Evolutionary conservation across 108 stramenopile species (phyloP).

Genomic region (Pseudonitzschia multiseries): DNA sequence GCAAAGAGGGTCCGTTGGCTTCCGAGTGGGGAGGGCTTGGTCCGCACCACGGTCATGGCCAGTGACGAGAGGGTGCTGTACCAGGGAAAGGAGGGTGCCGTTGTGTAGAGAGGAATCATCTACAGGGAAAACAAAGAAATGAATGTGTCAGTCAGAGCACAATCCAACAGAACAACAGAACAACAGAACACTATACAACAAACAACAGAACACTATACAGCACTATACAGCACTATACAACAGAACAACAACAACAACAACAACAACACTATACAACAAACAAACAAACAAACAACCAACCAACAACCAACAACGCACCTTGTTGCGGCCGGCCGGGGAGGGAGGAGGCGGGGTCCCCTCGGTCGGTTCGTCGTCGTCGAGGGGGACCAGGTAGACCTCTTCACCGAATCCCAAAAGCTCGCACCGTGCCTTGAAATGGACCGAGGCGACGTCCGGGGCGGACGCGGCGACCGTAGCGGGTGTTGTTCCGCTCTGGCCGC

Average conservation of each 20-base stretch:
- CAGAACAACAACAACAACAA: too few relatives aligned
- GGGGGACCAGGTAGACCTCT: slow-evolving; percentile 57
- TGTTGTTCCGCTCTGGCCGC: too few relatives aligned
- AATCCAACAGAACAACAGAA: neutral
- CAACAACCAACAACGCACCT: neutral
- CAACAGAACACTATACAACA: too few relatives aligned
- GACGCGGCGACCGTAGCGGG: too few relatives aligned
- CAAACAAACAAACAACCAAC: too few relatives aligned
- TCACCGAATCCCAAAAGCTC: slow-evolving; percentile 82
- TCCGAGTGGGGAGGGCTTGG: slow-evolving; percentile 46
- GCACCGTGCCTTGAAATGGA: slow-evolving; percentile 81
- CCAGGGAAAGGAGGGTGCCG: slow-evolving; percentile 73
- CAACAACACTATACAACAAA: too few relatives aligned
- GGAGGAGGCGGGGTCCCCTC: neutral
- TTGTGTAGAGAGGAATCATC: slow-evolving; percentile 69
- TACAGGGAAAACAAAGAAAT: slow-evolving; percentile 13
- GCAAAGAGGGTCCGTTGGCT: slow-evolving; percentile 12
- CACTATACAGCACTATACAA: neutral
- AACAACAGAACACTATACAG: neutral
- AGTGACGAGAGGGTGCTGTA: slow-evolving; percentile 48
- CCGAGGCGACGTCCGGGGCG: slow-evolving; percentile 44
- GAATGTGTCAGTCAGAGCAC: too few relatives aligned
- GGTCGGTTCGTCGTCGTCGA: slow-evolving; percentile 34
- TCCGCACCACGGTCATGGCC: neutral
- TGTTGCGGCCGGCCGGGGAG: slow-evolving; percentile 4